Evolutionary conservation across 345 rosid genomes (phyloP).

Genomic region (Corchorus olitorius): DNA sequence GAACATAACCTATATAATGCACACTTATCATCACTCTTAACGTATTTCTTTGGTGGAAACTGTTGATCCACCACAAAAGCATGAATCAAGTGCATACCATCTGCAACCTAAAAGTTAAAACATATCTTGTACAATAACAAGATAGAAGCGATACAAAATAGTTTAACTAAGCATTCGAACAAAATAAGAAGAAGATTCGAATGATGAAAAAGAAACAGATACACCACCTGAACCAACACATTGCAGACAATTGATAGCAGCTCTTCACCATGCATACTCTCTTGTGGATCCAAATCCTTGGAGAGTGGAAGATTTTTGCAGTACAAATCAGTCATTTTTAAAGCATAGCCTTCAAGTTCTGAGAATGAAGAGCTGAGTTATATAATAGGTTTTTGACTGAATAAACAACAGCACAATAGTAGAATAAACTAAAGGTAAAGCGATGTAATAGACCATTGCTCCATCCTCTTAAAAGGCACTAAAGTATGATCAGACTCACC

Average conservation of each 20-base stretch:
- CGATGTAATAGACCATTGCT: background rate
- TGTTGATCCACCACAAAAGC: background rate
- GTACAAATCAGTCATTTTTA: conserved; percentile 69
- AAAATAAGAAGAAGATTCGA: background rate
- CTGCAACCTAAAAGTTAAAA: background rate
- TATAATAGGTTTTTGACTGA: conserved; percentile 20
- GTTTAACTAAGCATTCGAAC: background rate
- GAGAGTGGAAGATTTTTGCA: conserved; percentile 79
- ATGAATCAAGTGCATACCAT: background rate
- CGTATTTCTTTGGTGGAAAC: background rate
- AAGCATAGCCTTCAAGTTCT: conserved; percentile 66
- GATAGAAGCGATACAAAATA: background rate
- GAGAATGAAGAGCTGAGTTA: conserved; percentile 28
- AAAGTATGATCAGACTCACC: conserved; percentile 44
- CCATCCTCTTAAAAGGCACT: background rate
- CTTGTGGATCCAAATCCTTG: conserved; percentile 89
- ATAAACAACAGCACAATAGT: background rate
- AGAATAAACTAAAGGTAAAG: conserved; percentile 13
- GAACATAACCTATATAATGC: background rate
- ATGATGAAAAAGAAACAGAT: background rate
- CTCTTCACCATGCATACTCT: conserved; percentile 95
- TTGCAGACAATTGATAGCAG: conserved; percentile 72
- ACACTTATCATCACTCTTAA: background rate
- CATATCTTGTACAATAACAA: background rate
- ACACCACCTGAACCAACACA: conserved; percentile 83